These are phyloP conservation scores for Dothidotthia symphoricarpi DNA, from an alignment of 2,329 filamentous ascomycete genomes.

Conservation along the genomic window DNA sequence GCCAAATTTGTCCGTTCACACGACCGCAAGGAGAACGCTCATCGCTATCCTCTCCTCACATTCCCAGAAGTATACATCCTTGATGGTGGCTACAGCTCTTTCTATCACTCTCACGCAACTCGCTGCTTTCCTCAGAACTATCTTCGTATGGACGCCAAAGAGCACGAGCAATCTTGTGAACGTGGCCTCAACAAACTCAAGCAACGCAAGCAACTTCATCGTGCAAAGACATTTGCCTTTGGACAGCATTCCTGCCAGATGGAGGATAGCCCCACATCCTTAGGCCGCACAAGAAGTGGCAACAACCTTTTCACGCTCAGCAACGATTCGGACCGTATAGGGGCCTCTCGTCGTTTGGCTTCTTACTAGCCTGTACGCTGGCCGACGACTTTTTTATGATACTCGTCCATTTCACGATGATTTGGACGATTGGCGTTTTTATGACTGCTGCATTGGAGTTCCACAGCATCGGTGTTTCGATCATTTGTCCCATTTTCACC, in stretches of 20 bases:
- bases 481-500: conserved; percentile 25
- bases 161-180: conserved; percentile 90
- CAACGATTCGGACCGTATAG: conserved; percentile 34
- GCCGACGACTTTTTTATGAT: conserved; percentile 35
- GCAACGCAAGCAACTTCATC: conserved; percentile 78
- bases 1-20: conserved; percentile 87
- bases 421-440: conserved; percentile 39
- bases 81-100: conserved; percentile 92
- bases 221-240: conserved; percentile 94
- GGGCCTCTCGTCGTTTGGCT: conserved; percentile 39
- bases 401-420: conserved; percentile 34
- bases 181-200: conserved; percentile 91
- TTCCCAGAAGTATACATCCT: conserved; percentile 98
- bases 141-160: conserved; percentile 91
- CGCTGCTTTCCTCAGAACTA: conserved; percentile 94
- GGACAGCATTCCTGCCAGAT: conserved; percentile 65
- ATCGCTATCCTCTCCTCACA: conserved; percentile 82
- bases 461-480: conserved; percentile 37
- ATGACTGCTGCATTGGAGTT: conserved; percentile 33
- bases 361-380: conserved; percentile 34
- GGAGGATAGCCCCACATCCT: conserved; percentile 61
- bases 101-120: conserved; percentile 74
- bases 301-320: conserved; percentile 32
- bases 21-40: conserved; percentile 81
- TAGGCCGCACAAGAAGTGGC: conserved; percentile 35